Percentiles rank a stretch among this genome's conserved stretches.
These are phyloP conservation scores for Colletotrichum eremochloae DNA, from an alignment of 2,329 filamentous ascomycete species.

Conservation along the genomic window DNA sequence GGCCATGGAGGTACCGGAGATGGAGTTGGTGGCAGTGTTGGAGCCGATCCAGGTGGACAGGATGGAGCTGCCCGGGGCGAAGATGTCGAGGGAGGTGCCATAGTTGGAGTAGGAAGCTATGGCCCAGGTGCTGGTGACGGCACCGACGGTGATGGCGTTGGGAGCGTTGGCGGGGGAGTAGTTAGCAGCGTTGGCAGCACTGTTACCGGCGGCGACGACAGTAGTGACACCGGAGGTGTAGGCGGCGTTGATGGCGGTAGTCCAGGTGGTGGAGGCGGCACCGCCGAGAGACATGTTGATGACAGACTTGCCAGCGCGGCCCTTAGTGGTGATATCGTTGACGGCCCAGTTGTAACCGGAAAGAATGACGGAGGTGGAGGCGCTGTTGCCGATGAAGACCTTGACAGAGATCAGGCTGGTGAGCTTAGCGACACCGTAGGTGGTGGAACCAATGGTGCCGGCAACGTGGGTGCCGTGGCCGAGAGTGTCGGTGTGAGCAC, in stretches of 20 bases:
- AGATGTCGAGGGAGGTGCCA: constrained; percentile 62
- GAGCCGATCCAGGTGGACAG: constrained; percentile 61
- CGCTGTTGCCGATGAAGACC: constrained; percentile 54
- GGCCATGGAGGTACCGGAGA: constrained; percentile 74
- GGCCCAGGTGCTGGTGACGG: constrained; percentile 56
- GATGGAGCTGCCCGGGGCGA: constrained; percentile 63
- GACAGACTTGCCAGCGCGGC: constrained; percentile 58
- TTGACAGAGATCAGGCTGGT: constrained; percentile 60
- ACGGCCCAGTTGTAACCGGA: constrained; percentile 58
- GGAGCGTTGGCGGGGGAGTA: constrained; percentile 63
- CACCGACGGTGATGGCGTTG: constrained; percentile 66
- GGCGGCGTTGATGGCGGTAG: constrained; percentile 62
- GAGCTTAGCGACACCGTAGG: constrained; percentile 62
- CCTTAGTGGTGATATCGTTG: constrained; percentile 58
- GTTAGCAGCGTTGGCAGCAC: constrained; percentile 50
- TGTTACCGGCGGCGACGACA: constrained; percentile 69
- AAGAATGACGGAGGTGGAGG: constrained; percentile 49
- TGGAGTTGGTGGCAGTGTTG: constrained; percentile 56
- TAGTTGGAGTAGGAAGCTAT: constrained; percentile 64
- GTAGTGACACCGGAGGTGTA: constrained; percentile 63
- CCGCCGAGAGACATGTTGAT: constrained; percentile 70
- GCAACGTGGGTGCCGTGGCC: constrained; percentile 64
- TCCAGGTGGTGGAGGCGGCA: constrained; percentile 56
- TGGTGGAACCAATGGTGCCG: constrained; percentile 59
- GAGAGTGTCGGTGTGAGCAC: constrained; percentile 52